These are phyloP conservation scores for Cladosporium cucumerinum DNA, from an alignment of 2,329 filamentous ascomycete species.

Conservation along the genomic window DNA sequence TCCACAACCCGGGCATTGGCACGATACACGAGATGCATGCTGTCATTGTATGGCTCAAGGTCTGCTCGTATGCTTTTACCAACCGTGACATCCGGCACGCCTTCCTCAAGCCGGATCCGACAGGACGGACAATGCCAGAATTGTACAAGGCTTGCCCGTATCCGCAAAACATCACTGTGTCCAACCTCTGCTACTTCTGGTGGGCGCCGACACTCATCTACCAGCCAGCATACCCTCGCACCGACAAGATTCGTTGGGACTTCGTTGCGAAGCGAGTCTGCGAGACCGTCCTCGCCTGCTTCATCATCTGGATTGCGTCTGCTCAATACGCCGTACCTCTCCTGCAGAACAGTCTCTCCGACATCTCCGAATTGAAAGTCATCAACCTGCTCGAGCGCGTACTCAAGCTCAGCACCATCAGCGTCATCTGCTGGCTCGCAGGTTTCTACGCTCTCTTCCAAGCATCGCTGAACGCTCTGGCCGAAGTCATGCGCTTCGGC, in stretches of 20 bases:
- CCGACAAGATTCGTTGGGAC: constrained; percentile 73
- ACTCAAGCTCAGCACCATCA: constrained; percentile 94
- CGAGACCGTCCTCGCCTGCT: constrained; percentile 72
- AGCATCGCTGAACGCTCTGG: constrained; percentile 83
- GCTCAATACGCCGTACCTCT: constrained; percentile 93
- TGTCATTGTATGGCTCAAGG: constrained; percentile 94
- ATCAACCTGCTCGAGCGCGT: constrained; percentile 81
- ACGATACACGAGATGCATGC: constrained; percentile 88
- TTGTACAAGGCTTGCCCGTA: constrained; percentile 84
- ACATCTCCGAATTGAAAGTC: constrained; percentile 76
- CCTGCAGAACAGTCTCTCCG: constrained; percentile 82
- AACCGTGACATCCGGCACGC: constrained; percentile 93
- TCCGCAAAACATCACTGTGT: constrained; percentile 82
- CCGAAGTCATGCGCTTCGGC: constrained; percentile 84
- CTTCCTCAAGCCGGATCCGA: constrained; percentile 67
- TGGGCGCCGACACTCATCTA: constrained; percentile 96
- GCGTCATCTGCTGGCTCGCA: constrained; percentile 91
- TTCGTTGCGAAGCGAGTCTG: constrained; percentile 81
- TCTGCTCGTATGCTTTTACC: constrained; percentile 91
- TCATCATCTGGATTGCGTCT: constrained; percentile 92
- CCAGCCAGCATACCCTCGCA: constrained; percentile 92
- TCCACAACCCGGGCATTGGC: constrained; percentile 90
- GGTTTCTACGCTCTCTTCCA: constrained; percentile 98
- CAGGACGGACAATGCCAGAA: constrained; percentile 69
- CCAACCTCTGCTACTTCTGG: constrained; percentile 93